These are phyloP conservation scores for Candida pini DNA, from an alignment of 805 yeast species.

Conservation along the genomic window DNA sequence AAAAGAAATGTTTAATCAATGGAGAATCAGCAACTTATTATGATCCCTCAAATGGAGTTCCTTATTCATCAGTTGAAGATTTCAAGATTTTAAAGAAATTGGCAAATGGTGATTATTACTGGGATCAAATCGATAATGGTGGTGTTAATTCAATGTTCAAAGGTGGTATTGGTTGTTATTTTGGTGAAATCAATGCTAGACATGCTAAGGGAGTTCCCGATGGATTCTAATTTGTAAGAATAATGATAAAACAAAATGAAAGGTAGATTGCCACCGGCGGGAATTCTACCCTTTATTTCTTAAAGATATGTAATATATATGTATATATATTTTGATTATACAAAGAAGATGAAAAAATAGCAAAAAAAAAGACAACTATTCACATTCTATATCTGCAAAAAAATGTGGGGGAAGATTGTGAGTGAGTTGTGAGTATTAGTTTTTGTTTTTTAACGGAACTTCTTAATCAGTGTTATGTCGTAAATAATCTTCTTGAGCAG, in stretches of 20 bases:
- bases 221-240: conserved; percentile 64
- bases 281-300: too few species aligned
- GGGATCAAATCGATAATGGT: conserved; percentile 47
- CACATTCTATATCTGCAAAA: conserved; percentile 12
- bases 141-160: conserved; percentile 31
- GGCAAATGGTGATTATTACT: conserved; percentile 48
- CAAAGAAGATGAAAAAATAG: conserved; percentile 22
- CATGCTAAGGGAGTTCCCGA: conserved; percentile 88
- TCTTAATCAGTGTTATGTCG: conserved; percentile 42
- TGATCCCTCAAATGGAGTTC: conserved; percentile 85
- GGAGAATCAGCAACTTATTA: conserved; percentile 77
- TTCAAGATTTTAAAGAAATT: conserved; percentile 54
- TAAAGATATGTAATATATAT: too few species aligned
- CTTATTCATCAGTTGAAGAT: conserved; percentile 80
- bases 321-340: not conserved
- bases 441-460: too few species aligned
- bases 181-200: conserved; percentile 33
- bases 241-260: too few species aligned
- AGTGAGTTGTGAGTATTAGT: conserved; percentile 54
- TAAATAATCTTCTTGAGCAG: conserved; percentile 56
- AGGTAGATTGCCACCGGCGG: too few species aligned
- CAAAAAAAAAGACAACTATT: conserved; percentile 7
- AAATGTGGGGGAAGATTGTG: conserved; percentile 75
- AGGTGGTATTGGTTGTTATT: conserved; percentile 36
- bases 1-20: conserved; percentile 65